Conservation (phyloP, 192 early-diverging fungal genomes). For the Coemansia sp. region DNA sequence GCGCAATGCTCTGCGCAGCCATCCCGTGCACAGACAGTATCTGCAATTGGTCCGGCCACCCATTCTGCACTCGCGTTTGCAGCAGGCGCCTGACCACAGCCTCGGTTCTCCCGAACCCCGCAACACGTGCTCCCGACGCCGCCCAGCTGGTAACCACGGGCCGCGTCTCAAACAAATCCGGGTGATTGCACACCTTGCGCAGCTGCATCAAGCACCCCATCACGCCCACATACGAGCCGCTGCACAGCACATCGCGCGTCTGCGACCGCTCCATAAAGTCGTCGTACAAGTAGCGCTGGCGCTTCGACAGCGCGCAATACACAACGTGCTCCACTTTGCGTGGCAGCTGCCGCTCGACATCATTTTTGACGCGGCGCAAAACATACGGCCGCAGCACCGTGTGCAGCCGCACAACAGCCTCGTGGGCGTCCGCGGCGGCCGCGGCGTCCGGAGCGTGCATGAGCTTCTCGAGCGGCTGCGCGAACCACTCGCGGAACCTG, state of each 20-base stretch:
- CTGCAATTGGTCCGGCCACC: background rate
- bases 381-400: conserved; percentile 65
- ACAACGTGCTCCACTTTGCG: conserved; percentile 93
- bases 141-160: conserved; percentile 60
- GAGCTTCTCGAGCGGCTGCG: conserved; percentile 7
- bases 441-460: background rate
- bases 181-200: conserved; percentile 89
- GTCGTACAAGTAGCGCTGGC: conserved; percentile 96
- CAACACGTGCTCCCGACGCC: conserved; percentile 60
- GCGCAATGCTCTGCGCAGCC: background rate
- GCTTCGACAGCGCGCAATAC: conserved; percentile 84
- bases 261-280: conserved; percentile 83
- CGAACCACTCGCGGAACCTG: conserved; percentile 95
- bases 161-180: conserved; percentile 76
- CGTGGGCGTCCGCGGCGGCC: conserved; percentile 42
- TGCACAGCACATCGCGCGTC: conserved; percentile 82
- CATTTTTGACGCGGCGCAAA: conserved; percentile 84
- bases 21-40: background rate
- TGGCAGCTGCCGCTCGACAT: conserved; percentile 95
- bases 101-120: background rate
- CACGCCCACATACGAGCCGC: conserved; percentile 67
- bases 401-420: conserved; percentile 71
- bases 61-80: too few relatives aligned
- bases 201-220: conserved; percentile 89
- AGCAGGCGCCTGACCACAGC: background rate